These are phyloP conservation scores for Fusarium solani-melongenae DNA, from an alignment of 2,329 filamentous ascomycete genomes.

Conservation along the genomic window DNA sequence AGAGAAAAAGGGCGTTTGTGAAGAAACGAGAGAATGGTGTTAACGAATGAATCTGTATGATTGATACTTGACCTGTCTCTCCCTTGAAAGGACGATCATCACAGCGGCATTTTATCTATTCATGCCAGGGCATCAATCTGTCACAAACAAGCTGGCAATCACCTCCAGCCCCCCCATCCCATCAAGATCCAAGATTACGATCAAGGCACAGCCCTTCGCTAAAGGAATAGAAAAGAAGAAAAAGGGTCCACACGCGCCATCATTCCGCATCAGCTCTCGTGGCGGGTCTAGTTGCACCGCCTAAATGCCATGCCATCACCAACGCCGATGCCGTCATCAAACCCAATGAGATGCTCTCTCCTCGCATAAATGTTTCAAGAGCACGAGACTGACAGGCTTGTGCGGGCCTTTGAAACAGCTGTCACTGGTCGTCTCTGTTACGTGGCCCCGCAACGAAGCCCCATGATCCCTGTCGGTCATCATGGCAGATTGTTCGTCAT, in stretches of 20 bases:
- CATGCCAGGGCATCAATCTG: background rate
- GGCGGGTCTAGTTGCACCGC: background rate
- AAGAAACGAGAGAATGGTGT: background rate
- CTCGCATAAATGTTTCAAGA: background rate
- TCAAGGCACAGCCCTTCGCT: background rate
- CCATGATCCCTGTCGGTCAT: background rate
- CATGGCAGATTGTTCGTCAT: conserved; percentile 23
- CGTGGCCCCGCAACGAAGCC: background rate
- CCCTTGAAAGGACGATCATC: background rate
- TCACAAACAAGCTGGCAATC: background rate
- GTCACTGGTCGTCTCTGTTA: background rate
- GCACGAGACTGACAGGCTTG: conserved; percentile 11
- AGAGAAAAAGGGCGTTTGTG: background rate
- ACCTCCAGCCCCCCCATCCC: background rate
- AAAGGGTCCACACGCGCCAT: background rate
- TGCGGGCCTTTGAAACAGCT: background rate
- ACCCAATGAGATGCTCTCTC: background rate
- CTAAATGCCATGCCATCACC: conserved; percentile 4
- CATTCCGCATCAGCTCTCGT: background rate
- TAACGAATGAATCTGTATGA: conserved; percentile 9
- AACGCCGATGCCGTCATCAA: background rate
- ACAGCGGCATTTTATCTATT: conserved; percentile 14
- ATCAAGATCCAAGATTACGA: background rate
- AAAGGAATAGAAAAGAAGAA: background rate
- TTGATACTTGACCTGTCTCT: background rate